Conservation (phyloP, 345 rosid genomes). For the Cardiospermum halicacabum region DNA sequence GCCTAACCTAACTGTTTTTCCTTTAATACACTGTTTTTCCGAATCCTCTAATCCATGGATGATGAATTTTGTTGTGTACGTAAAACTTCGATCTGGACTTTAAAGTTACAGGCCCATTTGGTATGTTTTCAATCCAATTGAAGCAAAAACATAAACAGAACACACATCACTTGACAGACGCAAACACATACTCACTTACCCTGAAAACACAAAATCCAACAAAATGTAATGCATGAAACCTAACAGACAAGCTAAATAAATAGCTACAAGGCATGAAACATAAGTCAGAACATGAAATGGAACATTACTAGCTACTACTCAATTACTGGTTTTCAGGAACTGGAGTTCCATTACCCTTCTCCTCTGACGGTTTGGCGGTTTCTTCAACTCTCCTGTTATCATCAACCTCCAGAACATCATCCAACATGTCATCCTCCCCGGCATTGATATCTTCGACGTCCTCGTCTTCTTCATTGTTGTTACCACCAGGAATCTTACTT, state of each 20-base stretch:
- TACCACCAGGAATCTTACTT: slow-evolving; percentile 73
- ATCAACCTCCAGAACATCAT: slow-evolving; percentile 72
- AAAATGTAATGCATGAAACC: background rate
- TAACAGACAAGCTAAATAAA: background rate
- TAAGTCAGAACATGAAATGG: background rate
- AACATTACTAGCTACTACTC: background rate
- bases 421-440: slow-evolving; percentile 89
- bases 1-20: too few relatives aligned
- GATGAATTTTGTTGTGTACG: too few relatives aligned
- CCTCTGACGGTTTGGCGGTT: slow-evolving; percentile 38
- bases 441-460: slow-evolving; percentile 84
- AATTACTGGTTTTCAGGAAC: slow-evolving; percentile 19
- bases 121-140: too few relatives aligned
- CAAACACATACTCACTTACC: too few relatives aligned
- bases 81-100: too few relatives aligned
- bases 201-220: background rate
- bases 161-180: too few relatives aligned
- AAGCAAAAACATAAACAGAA: too few relatives aligned
- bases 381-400: slow-evolving; percentile 56
- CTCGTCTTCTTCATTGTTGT: slow-evolving; percentile 73
- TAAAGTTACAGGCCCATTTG: too few relatives aligned
- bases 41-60: too few relatives aligned
- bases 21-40: too few relatives aligned
- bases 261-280: background rate
- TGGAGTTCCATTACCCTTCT: slow-evolving; percentile 27